Evolutionary conservation across 495 filamentous ascomycete species (phyloP).

Genomic region (Podospora fimiseda): DNA sequence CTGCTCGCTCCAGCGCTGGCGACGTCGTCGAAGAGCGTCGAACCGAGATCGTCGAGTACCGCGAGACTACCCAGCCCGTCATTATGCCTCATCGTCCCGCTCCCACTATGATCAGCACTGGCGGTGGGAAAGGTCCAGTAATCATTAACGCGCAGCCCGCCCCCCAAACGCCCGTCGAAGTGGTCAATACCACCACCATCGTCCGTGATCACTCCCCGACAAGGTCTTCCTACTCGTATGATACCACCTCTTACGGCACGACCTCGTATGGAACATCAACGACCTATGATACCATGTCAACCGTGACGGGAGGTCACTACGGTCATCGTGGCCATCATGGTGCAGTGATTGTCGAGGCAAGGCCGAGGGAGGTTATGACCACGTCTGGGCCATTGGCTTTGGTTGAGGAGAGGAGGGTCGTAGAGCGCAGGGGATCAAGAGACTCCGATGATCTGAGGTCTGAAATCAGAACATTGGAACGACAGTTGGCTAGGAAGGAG

Average conservation of each 20-base stretch:
- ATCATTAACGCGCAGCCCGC: constrained; percentile 38
- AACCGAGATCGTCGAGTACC: constrained; percentile 25
- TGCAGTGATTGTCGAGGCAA: constrained; percentile 29
- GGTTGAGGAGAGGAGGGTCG: constrained; percentile 20
- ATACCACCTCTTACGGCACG: constrained; percentile 24
- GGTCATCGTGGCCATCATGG: constrained; percentile 17
- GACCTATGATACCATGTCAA: constrained; percentile 14
- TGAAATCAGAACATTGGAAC: constrained; percentile 37
- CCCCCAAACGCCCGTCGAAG: constrained; percentile 28
- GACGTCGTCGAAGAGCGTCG: constrained; percentile 35
- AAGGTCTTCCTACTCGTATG: too few relatives aligned
- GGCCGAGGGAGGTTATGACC: constrained; percentile 39
- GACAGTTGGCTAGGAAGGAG: constrained; percentile 18
- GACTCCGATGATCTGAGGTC: constrained; percentile 32
- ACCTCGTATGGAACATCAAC: constrained; percentile 20
- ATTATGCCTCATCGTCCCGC: constrained; percentile 9
- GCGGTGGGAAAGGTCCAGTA: constrained; percentile 24
- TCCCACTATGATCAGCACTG: constrained; percentile 17
- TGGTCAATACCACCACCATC: constrained; percentile 32
- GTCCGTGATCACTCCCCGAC: constrained; percentile 36
- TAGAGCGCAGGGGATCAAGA: constrained; percentile 6
- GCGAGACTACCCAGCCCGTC: constrained; percentile 5
- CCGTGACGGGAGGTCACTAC: neutral
- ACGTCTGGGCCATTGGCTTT: constrained; percentile 47
- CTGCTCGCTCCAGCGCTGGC: constrained; percentile 31